Conservation (phyloP, 2,329 filamentous ascomycete genomes). For the Xylariaceae sp. region DNA sequence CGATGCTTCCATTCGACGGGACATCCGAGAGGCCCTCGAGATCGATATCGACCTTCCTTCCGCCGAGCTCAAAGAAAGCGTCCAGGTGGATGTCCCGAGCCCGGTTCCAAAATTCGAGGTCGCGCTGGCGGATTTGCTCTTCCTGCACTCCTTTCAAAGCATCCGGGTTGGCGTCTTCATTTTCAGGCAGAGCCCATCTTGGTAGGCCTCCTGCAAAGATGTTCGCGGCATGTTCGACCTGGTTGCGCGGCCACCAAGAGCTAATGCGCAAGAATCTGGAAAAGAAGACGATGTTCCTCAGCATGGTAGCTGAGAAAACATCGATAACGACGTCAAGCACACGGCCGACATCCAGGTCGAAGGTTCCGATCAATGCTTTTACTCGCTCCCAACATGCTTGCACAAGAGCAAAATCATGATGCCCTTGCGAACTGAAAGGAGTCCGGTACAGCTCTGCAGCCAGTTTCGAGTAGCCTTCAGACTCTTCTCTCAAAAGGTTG, state of each 20-base stretch:
- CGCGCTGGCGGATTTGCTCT: slow-evolving; percentile 54
- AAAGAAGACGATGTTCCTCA: slow-evolving; percentile 91
- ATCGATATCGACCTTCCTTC: slow-evolving; percentile 55
- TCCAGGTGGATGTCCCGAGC: slow-evolving; percentile 69
- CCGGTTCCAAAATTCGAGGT: slow-evolving; percentile 71
- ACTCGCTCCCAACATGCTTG: slow-evolving; percentile 84
- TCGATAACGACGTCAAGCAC: slow-evolving; percentile 92
- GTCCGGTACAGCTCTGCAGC: slow-evolving; percentile 93
- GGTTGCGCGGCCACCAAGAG: slow-evolving; percentile 88
- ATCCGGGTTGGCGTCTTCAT: slow-evolving; percentile 44
- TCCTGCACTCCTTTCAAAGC: slow-evolving; percentile 58
- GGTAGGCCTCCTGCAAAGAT: slow-evolving; percentile 63
- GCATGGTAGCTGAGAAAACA: slow-evolving; percentile 85
- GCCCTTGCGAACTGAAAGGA: slow-evolving; percentile 55
- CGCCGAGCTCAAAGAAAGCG: slow-evolving; percentile 86
- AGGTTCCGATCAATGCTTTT: slow-evolving; percentile 91
- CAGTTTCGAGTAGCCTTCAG: slow-evolving; percentile 93
- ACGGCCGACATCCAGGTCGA: slow-evolving; percentile 91
- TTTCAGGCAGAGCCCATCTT: slow-evolving; percentile 70
- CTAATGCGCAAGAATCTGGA: slow-evolving; percentile 85
- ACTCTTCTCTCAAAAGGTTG: slow-evolving; percentile 89
- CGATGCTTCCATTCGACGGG: slow-evolving; percentile 39
- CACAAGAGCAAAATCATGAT: slow-evolving; percentile 67
- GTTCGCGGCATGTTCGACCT: slow-evolving; percentile 31
- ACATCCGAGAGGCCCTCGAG: slow-evolving; percentile 37